Base-by-base conservation (phyloP, 1,139 yeast genomes). In the Protomyces gravidus region DNA sequence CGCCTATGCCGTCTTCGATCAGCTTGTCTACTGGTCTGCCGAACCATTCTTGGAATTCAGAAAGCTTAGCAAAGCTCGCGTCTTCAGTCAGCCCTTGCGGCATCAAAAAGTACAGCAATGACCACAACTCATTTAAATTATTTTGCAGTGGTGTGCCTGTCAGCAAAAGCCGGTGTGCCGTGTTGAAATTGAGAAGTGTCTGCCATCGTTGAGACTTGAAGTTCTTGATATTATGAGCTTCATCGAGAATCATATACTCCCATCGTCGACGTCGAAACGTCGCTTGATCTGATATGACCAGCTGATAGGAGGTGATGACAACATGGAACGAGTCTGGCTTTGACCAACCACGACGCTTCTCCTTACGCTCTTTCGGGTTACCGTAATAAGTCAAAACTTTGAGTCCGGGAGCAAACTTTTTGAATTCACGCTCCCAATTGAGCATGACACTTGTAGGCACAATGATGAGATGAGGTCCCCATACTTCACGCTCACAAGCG, bases 391-490 rank as follows among this genome's bases (percentile, higher is more conserved):
- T 92, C 71, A 94, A 71, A 1, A 94, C 95, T 70, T 94, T 92
- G 72, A 94, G 86, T 0, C 98, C 99, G 0, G 99, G 99, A 0
- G 97, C 97, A 77, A 94, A 94, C 67, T 96, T 83, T 69, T 92
- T 94, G 74, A 94, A 90, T 70, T 94, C 99, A 97, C 92, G 90
- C 71, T 94, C 99, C 99, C 99, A 94, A 70, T 94, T 94, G 61
- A 94, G 81, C 85, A 94, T 84, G n/a, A 94, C 99, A 19, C 97
- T 89, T 0, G 99, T 94, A 1, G 99, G 99, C 2, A 94, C 99
- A 63, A 94, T 83, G 72, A 94, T 90, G 60, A 94, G 76, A 75
- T 94, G 99, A 0, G 98, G 98, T 0, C 98, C 98, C 99, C 99
- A 92, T 30, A 86, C 80, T 62, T 88, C 88, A 68, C 89, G 90